A percentile compares a stretch with the other conserved stretches of the same genome.
These are phyloP conservation scores for Wallacemonas sp. DNA, from an alignment of 208 protist species.

Conservation along the genomic window DNA sequence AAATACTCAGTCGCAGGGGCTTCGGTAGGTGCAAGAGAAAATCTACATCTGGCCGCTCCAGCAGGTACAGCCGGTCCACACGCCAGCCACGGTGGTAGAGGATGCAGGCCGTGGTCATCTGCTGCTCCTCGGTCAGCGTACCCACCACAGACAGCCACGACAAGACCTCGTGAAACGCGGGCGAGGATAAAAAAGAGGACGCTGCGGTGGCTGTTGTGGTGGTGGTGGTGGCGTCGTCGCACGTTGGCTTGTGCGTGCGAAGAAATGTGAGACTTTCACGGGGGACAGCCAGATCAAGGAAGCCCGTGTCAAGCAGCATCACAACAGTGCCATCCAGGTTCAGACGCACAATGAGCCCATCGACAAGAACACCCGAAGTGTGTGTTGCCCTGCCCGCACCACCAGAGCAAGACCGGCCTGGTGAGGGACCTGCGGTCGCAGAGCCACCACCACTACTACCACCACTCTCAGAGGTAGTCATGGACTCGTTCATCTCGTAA, in stretches of 20 bases:
- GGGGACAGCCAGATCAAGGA: constrained; percentile 77
- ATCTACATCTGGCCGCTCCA: constrained; percentile 72
- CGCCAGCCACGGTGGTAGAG: constrained; percentile 85
- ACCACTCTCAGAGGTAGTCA: background rate
- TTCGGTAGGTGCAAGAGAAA: constrained; percentile 74
- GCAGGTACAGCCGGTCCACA: constrained; percentile 75
- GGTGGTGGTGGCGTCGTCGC: too few relatives aligned
- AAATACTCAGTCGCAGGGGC: constrained; percentile 73
- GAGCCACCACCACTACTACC: background rate
- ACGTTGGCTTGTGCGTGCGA: constrained; percentile 60
- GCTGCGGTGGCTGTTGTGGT: background rate
- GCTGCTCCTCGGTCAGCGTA: constrained; percentile 33
- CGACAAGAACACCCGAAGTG: constrained; percentile 44
- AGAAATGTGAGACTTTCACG: constrained; percentile 66
- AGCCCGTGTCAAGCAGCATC: constrained; percentile 83
- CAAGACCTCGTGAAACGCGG: constrained; percentile 59
- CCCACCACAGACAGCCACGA: constrained; percentile 84
- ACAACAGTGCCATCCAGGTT: constrained; percentile 82
- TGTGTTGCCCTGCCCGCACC: background rate
- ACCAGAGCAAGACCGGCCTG: background rate
- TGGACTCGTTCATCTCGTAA: constrained; percentile 37
- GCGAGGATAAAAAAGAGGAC: constrained; percentile 32
- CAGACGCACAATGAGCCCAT: constrained; percentile 71
- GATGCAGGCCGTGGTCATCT: constrained; percentile 72
- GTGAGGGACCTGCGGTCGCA: background rate